Conservation (phyloP, 805 yeast species). For the Candida ortonii region DNA sequence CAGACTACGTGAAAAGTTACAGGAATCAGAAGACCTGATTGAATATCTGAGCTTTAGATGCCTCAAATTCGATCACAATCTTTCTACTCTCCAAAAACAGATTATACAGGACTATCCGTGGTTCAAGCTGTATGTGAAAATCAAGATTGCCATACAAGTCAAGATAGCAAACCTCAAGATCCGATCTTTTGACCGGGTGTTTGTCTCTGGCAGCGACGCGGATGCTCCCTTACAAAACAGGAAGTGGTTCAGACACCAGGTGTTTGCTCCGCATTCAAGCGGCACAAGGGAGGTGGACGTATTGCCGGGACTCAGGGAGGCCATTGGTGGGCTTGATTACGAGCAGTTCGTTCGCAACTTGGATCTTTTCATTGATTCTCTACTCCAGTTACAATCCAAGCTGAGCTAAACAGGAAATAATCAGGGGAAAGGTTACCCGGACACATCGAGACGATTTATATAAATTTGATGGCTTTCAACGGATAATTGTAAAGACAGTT, state of each 20-base stretch:
- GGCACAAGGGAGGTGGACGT: conserved; percentile 51
- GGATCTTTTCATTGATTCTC: conserved; percentile 9
- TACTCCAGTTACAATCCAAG: conserved; percentile 13
- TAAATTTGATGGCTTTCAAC: too few species aligned
- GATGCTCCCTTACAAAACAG: conserved; percentile 47
- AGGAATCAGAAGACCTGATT: conserved; percentile 8
- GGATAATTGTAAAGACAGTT: too few species aligned
- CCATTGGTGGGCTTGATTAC: conserved; percentile 45
- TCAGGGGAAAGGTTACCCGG: too few species aligned
- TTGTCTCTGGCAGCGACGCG: conserved; percentile 35
- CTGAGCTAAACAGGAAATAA: conserved; percentile 8
- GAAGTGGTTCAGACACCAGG: conserved; percentile 60
- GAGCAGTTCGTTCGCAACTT: conserved; percentile 28
- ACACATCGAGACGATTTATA: neutral
- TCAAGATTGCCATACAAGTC: conserved; percentile 55
- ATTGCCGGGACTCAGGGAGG: conserved; percentile 59
- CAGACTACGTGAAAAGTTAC: conserved; percentile 12
- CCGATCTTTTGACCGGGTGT: conserved; percentile 53
- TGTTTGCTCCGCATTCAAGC: conserved; percentile 56
- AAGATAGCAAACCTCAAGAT: conserved; percentile 52
- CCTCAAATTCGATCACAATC: conserved; percentile 18
- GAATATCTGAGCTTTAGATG: conserved; percentile 13
- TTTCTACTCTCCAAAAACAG: conserved; percentile 42
- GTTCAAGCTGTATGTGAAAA: conserved; percentile 61
- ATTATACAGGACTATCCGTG: conserved; percentile 72